Percentiles rank a stretch among this genome's conserved stretches.
These are phyloP conservation scores for Ceratobasidium sp. DNA, from an alignment of 1,284 basidiomycete genomes.

Conservation along the genomic window DNA sequence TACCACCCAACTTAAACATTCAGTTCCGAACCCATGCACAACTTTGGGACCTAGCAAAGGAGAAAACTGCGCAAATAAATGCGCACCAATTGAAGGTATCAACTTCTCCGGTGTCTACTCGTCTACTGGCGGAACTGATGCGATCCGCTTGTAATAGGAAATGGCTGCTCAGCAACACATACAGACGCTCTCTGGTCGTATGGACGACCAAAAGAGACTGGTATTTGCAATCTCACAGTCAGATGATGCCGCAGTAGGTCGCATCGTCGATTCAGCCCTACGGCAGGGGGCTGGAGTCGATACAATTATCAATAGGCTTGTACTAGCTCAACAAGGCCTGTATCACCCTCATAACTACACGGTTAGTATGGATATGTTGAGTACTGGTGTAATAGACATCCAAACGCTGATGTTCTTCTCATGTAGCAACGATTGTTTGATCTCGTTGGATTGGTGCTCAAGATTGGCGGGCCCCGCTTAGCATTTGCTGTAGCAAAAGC, in stretches of 20 bases:
- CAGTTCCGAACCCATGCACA: not conserved
- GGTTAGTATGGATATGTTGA: not conserved
- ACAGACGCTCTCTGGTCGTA: not conserved
- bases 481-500: conserved; percentile 1
- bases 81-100: not conserved
- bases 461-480: conserved; percentile 17
- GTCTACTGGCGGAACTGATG: not conserved
- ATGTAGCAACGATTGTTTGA: conserved; percentile 1
- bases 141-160: not conserved
- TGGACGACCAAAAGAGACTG: not conserved
- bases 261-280: not conserved
- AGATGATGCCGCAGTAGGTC: not conserved
- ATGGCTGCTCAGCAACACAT: not conserved
- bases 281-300: conserved; percentile 3
- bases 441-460: conserved; percentile 5
- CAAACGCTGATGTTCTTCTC: not conserved
- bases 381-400: too few species aligned
- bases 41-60: not conserved
- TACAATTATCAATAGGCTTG: conserved; percentile 24
- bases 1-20: not conserved
- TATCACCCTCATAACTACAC: not conserved
- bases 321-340: conserved; percentile 8
- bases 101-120: not conserved
- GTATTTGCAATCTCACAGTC: not conserved
- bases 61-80: not conserved